Evolutionary conservation across 371 early-diverging fungal genomes (phyloP), one percentile per base, ranked within the genome.

Genomic region (Umbelopsis sp.): DNA sequence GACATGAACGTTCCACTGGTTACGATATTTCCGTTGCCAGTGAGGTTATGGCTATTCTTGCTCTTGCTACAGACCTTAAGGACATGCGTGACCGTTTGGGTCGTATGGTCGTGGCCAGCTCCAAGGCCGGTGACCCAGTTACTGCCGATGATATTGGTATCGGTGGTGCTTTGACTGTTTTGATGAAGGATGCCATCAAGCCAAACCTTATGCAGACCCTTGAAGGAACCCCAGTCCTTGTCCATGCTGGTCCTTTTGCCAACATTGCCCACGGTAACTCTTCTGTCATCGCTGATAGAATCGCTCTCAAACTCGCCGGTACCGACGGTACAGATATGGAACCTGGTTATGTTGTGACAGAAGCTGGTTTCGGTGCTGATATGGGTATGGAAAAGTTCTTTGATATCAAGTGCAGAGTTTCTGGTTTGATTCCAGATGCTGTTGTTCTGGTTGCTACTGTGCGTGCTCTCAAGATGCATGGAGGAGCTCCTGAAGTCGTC

Each of bases 361-460:
- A 98, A 81, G 96, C 97, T 22, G 98, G 98, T 6, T 98, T 98
- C 72, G 98, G 98, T 45, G 96, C 97, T n/a, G 98, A 98, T 80
- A 98, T 98, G 80, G 98, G 98, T 62, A 96, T 97, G 94, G 97
- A 97, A 68, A 98, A 97, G 80, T 97, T 98, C 88, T 95, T 97
- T 80, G 91, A 98, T 79, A 97, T 98, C 86, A 98, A 98, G 79
- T 98, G 98, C 80, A 90, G 98, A 52, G 85, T 87, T 10, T 94
- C 94, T 20, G 94, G 93, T 22, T 84, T 98, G 25, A 81, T 91
- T 6, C 98, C 98, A 41, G 88, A 95, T 72, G 91, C 90, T 44
- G 98, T 95, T n/a, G 96, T 97, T 41, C 86, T 98, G 29, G 97
- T 97, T 20, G 94, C 97, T n/a, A 98, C 98, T 18, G 90, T 97